Percentiles rank a stretch among this genome's conserved stretches.
These are phyloP conservation scores for Isoetes taiwanensis DNA, from an alignment of 75 land plant species.

Conservation along the genomic window DNA sequence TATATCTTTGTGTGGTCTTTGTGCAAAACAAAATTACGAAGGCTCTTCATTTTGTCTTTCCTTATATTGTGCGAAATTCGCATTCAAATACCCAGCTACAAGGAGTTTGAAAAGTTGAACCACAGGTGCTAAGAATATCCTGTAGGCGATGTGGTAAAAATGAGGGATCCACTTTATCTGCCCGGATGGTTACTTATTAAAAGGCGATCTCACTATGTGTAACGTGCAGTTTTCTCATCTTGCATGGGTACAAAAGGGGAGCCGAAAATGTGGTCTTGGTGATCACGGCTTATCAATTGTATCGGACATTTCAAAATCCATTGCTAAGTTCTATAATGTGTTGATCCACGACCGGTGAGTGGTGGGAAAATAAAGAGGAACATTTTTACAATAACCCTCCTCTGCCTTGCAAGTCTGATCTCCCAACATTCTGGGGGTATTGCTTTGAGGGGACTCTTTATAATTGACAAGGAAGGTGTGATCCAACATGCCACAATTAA, in stretches of 20 bases:
- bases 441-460: neutral
- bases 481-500: constrained; percentile 2
- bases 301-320: constrained; percentile 80
- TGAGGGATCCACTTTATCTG: neutral
- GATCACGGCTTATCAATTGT: constrained; percentile 78
- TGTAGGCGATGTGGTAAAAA: constrained; percentile 91
- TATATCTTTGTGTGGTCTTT: neutral
- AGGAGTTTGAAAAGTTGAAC: constrained; percentile 77
- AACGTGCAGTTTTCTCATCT: constrained; percentile 75
- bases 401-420: neutral
- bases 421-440: neutral
- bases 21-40: neutral
- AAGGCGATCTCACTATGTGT: neutral
- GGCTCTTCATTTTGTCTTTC: neutral
- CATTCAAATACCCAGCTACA: constrained; percentile 87
- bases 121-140: constrained; percentile 86
- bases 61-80: constrained; percentile 53
- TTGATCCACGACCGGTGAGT: constrained; percentile 85
- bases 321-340: constrained; percentile 63
- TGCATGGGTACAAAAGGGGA: constrained; percentile 95
- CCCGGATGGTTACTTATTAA: neutral
- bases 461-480: constrained; percentile 4
- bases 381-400: too few relatives aligned
- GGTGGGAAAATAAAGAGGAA: too few relatives aligned
- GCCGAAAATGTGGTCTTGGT: constrained; percentile 91